Evolutionary conservation across 2,329 filamentous ascomycete species (phyloP).

Genomic region (Aspergillus transmontanensis): DNA sequence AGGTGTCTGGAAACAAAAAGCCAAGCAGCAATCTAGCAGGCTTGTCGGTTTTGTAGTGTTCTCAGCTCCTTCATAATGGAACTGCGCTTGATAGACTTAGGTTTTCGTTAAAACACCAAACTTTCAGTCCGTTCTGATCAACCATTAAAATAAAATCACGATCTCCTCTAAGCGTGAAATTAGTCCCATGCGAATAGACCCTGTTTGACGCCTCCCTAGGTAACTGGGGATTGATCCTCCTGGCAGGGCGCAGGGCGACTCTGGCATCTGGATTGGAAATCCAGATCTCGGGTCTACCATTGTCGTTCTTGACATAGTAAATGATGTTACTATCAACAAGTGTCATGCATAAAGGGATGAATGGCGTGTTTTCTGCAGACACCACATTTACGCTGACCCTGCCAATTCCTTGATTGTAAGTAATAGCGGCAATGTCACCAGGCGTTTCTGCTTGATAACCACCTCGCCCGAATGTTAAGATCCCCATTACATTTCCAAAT

Average conservation of each 20-base stretch:
- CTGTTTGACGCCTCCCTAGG: conserved; percentile 13
- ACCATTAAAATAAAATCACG: conserved; percentile 20
- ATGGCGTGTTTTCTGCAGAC: conserved; percentile 3
- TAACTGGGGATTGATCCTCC: conserved; percentile 14
- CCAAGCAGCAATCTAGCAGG: background rate
- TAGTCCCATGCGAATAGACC: conserved; percentile 7
- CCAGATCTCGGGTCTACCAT: conserved; percentile 21
- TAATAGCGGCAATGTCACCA: conserved; percentile 8
- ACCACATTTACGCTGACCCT: conserved; percentile 16
- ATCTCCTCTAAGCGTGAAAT: conserved; percentile 22
- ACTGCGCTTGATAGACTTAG: background rate
- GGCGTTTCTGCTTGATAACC: background rate
- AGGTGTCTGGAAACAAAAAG: background rate
- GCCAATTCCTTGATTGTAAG: conserved; percentile 15
- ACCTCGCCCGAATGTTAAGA: conserved; percentile 8
- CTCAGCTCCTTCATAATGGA: background rate
- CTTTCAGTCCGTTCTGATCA: conserved; percentile 16
- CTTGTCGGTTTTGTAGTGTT: background rate
- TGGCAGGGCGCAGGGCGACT: conserved; percentile 14
- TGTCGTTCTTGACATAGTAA: conserved; percentile 22
- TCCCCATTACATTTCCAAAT: conserved; percentile 13
- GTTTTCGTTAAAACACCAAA: conserved; percentile 29
- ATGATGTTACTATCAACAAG: conserved; percentile 17
- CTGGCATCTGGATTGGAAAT: conserved; percentile 19
- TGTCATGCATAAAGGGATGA: conserved; percentile 12